Conservation (phyloP, 2,329 filamentous ascomycete genomes). For the Claviceps sorghi region DNA sequence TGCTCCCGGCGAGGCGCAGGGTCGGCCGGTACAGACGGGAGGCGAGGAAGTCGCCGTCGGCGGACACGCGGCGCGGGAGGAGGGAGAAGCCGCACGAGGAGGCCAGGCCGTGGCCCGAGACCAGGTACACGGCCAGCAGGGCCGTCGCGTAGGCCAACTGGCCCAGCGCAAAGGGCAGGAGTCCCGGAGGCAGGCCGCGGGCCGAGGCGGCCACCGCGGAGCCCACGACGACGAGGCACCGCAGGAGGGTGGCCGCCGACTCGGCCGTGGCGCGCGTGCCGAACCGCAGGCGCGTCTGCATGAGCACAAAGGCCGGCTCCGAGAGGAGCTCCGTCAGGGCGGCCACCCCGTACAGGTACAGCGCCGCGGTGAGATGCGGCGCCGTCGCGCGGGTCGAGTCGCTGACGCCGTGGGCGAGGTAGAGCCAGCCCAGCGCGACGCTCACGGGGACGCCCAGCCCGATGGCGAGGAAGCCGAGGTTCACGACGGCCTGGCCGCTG, state of each 20-base stretch:
- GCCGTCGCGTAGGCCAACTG: conserved; percentile 62
- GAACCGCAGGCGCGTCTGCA: conserved; percentile 70
- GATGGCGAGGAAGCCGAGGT: conserved; percentile 71
- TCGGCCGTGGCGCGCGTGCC: conserved; percentile 71
- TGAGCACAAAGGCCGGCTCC: conserved; percentile 79
- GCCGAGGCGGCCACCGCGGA: conserved; percentile 49
- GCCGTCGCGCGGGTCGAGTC: conserved; percentile 40
- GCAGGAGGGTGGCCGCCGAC: conserved; percentile 61
- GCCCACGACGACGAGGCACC: conserved; percentile 61
- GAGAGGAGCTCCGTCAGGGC: conserved; percentile 61
- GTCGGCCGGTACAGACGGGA: conserved; percentile 56
- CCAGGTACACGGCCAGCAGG: conserved; percentile 55
- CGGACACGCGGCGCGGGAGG: conserved; percentile 29
- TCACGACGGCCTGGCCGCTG: conserved; percentile 64
- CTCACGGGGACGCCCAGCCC: conserved; percentile 52
- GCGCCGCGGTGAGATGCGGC: conserved; percentile 44
- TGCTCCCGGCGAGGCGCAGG: conserved; percentile 58
- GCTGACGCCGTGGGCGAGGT: conserved; percentile 39
- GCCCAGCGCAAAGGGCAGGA: conserved; percentile 78
- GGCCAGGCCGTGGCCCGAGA: conserved; percentile 44
- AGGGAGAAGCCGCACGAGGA: conserved; percentile 53
- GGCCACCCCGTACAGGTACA: conserved; percentile 41
- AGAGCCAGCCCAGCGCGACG: conserved; percentile 49
- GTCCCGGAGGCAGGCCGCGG: conserved; percentile 43
- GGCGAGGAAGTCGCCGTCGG: conserved; percentile 29